Base-by-base conservation (phyloP, 345 rosid species). In the Salix dunnii region DNA sequence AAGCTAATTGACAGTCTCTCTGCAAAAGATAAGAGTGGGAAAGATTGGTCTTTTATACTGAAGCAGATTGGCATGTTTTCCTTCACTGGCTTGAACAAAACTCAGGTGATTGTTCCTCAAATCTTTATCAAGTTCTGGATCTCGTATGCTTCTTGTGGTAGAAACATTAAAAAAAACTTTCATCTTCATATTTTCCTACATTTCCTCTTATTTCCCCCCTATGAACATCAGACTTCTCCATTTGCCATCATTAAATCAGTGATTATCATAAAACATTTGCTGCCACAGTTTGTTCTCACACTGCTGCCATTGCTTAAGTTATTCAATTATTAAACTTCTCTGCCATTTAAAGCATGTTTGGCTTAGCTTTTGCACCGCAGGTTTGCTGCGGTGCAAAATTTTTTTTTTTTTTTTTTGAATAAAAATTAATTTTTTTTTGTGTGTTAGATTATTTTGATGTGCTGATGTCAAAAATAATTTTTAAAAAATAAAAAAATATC, bases 41-140 rank as follows among this genome's bases (percentile, higher is more conserved):
- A 96, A 67, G 99, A 96, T 68, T 96, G 99, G 98, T 93, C 98
- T 64, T 93, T 92, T 76, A 88, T 96, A 75, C 86, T 96, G 6
- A 91, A 86, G 82, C 99, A 92, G 86, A 96, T 96, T 68, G 98
- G 99, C 85, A 96, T 96, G 99, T 96, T 96, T 90, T 93, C 96
- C 6, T 95, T 91, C 87, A 93, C 99, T 3, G 98, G 98, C 78
- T 86, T 96, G 84, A 91, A 82, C 89, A 96, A 88, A 84, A 72
- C 92, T 77, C 98, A 91, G 99, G 99, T 93, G 86, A 73, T 78
- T 25, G 27, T 33, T 36, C 51, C 27, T 36, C 23, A 2, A 49
- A 5, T 64, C 42, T 68, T n/a, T 3, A n/a, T 36, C 55, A 55
- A 3, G 4, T 55, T 9, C 23, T 11, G 2, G 25, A 51, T 20